Conservation (phyloP, 306 rosid species). For the Lathyrus aphaca region DNA sequence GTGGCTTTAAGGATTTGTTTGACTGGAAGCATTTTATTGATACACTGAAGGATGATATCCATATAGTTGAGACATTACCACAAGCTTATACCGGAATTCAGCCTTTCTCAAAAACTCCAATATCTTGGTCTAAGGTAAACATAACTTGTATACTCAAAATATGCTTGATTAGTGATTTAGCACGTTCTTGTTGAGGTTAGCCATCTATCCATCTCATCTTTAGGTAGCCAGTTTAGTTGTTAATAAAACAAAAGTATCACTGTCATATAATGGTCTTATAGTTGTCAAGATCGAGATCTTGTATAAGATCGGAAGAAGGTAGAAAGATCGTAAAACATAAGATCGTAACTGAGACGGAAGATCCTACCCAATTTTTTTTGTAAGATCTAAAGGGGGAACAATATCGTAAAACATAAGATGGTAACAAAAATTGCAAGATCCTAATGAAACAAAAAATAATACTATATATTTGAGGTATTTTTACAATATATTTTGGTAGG, state of each 20-base stretch:
- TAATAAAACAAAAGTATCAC: slow-evolving; percentile 20
- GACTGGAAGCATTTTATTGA: slow-evolving; percentile 88
- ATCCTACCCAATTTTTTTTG: too few relatives aligned
- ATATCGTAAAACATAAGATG: too few relatives aligned
- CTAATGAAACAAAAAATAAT: too few relatives aligned
- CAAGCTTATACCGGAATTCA: slow-evolving; percentile 65
- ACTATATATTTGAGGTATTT: too few relatives aligned
- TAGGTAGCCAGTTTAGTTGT: slow-evolving; percentile 20
- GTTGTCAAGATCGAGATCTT: neutral
- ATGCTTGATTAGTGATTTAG: slow-evolving; percentile 4
- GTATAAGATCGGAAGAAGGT: too few relatives aligned
- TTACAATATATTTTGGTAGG: too few relatives aligned
- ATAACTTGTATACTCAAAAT: slow-evolving; percentile 29
- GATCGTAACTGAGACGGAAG: too few relatives aligned
- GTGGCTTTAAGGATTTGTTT: slow-evolving; percentile 96
- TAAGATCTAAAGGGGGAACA: too few relatives aligned
- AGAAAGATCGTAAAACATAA: too few relatives aligned
- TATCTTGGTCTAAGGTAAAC: slow-evolving; percentile 93
- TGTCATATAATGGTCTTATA: slow-evolving; percentile 3
- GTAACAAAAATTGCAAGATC: too few relatives aligned
- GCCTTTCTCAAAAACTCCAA: slow-evolving; percentile 81
- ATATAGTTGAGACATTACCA: slow-evolving; percentile 82
- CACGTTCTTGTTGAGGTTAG: slow-evolving; percentile 29
- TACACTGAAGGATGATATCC: slow-evolving; percentile 79
- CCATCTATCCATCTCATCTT: slow-evolving; percentile 29